These are phyloP conservation scores for Aspergillus niger DNA, from an alignment of 2,329 filamentous ascomycete genomes.

Conservation along the genomic window DNA sequence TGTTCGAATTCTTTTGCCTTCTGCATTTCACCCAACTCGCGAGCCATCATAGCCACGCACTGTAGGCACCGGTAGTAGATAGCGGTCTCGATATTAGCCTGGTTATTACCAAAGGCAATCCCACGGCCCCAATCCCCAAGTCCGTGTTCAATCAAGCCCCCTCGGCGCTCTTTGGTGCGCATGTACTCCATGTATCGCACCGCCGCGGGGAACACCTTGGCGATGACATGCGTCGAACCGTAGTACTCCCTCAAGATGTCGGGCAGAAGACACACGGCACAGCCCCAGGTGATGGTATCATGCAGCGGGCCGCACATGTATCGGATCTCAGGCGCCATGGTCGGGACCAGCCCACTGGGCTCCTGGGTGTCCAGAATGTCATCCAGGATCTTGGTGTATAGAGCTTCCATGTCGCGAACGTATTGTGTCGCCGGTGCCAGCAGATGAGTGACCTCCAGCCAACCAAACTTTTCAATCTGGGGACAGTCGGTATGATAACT, in stretches of 20 bases:
- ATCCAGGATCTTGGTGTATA: slow-evolving; percentile 52
- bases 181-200: slow-evolving; percentile 31
- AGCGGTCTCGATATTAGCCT: slow-evolving; percentile 31
- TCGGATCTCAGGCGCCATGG: slow-evolving; percentile 51
- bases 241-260: slow-evolving; percentile 26
- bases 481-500: slow-evolving; percentile 54
- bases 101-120: slow-evolving; percentile 30
- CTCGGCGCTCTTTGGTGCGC: slow-evolving; percentile 25
- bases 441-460: slow-evolving; percentile 52
- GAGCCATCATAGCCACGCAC: slow-evolving; percentile 27
- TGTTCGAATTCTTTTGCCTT: slow-evolving; percentile 19
- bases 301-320: slow-evolving; percentile 54
- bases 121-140: slow-evolving; percentile 29
- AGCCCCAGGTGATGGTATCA: slow-evolving; percentile 41
- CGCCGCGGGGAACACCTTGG: slow-evolving; percentile 22
- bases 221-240: slow-evolving; percentile 24
- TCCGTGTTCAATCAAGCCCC: slow-evolving; percentile 27
- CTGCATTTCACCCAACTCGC: slow-evolving; percentile 19
- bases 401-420: slow-evolving; percentile 49
- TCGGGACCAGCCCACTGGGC: slow-evolving; percentile 48
- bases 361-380: slow-evolving; percentile 53
- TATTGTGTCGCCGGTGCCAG: slow-evolving; percentile 51
- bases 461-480: slow-evolving; percentile 53
- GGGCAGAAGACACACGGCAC: slow-evolving; percentile 26
- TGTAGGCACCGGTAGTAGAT: slow-evolving; percentile 29